These are phyloP conservation scores for Hypoxylon fuscum DNA, from an alignment of 495 filamentous ascomycete species.

Conservation along the genomic window DNA sequence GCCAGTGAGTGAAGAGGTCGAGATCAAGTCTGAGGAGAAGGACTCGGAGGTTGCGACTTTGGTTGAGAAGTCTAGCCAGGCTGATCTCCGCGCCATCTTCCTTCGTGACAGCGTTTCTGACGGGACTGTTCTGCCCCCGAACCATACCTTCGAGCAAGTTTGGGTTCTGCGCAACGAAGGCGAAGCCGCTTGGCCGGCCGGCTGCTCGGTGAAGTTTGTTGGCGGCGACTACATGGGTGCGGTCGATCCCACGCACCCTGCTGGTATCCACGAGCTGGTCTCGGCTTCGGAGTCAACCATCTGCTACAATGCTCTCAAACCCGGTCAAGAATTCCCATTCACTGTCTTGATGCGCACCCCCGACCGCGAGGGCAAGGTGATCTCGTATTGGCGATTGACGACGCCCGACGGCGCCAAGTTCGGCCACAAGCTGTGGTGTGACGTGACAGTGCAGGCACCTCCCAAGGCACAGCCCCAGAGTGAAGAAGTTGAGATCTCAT, in stretches of 20 bases:
- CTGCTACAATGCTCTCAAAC: slow-evolving; percentile 70
- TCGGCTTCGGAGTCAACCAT: slow-evolving; percentile 83
- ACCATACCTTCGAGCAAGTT: slow-evolving; percentile 81
- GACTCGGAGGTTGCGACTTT: slow-evolving; percentile 30
- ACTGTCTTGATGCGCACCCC: slow-evolving; percentile 85
- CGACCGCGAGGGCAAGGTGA: slow-evolving; percentile 71
- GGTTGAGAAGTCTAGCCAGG: slow-evolving; percentile 41
- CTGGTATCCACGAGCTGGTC: slow-evolving; percentile 73
- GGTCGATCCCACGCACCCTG: slow-evolving; percentile 78
- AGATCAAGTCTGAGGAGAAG: slow-evolving; percentile 49
- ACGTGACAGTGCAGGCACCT: slow-evolving; percentile 71
- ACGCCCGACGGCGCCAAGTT: slow-evolving; percentile 82
- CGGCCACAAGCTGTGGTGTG: slow-evolving; percentile 94
- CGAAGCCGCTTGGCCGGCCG: slow-evolving; percentile 80
- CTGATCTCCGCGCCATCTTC: slow-evolving; percentile 75
- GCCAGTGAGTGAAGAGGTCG: slow-evolving; percentile 45
- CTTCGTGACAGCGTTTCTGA: slow-evolving; percentile 81
- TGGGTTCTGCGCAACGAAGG: slow-evolving; percentile 94
- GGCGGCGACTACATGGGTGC: slow-evolving; percentile 96
- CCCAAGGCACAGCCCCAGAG: slow-evolving; percentile 32
- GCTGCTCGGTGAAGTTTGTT: slow-evolving; percentile 88
- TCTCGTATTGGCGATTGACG: slow-evolving; percentile 97
- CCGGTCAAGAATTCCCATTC: slow-evolving; percentile 80
- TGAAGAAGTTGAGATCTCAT: slow-evolving; percentile 13
- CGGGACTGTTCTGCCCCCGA: slow-evolving; percentile 73